These are phyloP conservation scores for Solanum virginianum DNA, from an alignment of 257 asterid species.

Conservation along the genomic window DNA sequence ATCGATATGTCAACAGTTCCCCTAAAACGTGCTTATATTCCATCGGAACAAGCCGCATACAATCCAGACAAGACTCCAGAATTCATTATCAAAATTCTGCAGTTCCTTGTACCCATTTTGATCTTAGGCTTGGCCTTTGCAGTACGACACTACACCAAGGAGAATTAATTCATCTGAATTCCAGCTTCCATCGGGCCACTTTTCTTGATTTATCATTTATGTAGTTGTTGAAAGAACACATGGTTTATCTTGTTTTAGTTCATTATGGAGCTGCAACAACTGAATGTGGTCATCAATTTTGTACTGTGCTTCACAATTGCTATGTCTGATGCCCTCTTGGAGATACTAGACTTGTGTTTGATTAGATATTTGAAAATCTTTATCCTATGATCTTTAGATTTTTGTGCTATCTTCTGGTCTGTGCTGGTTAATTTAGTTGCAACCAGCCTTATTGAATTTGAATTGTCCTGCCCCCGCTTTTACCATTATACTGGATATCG, in stretches of 20 bases:
- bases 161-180: slow-evolving; percentile 20
- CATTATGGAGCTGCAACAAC: background rate
- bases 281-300: background rate
- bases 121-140: slow-evolving; percentile 68
- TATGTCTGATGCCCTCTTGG: background rate
- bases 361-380: background rate
- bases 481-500: background rate
- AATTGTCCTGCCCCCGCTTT: too few relatives aligned
- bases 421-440: background rate
- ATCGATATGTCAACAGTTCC: slow-evolving; percentile 57
- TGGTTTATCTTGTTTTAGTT: background rate
- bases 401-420: background rate
- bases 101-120: slow-evolving; percentile 65
- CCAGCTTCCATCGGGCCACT: background rate
- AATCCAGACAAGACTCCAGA: slow-evolving; percentile 52
- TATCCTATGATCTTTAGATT: background rate
- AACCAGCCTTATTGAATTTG: background rate
- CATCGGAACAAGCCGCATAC: slow-evolving; percentile 24
- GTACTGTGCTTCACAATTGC: background rate
- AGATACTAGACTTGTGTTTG: background rate
- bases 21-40: slow-evolving; percentile 32
- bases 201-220: slow-evolving; percentile 1
- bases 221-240: slow-evolving; percentile 9
- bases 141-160: slow-evolving; percentile 71
- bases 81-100: slow-evolving; percentile 54